These are phyloP conservation scores for Leccinum variabile DNA, from an alignment of 1,284 basidiomycete species.

Conservation along the genomic window DNA sequence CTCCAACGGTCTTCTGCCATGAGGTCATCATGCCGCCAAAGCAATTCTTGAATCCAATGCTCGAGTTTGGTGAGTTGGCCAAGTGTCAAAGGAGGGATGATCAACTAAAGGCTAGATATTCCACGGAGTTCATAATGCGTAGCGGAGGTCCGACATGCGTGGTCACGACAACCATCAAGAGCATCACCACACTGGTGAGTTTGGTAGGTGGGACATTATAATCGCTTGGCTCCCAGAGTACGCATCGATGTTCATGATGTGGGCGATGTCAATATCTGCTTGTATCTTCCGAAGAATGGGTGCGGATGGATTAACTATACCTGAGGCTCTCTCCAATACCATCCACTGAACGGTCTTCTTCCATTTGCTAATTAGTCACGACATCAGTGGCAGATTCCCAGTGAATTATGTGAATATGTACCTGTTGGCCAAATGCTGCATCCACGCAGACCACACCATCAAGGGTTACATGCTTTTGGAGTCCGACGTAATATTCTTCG, in stretches of 20 bases:
- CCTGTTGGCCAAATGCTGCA: constrained; percentile 80
- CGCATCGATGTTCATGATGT: constrained; percentile 79
- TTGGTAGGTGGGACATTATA: constrained; percentile 26
- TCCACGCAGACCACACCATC: constrained; percentile 93
- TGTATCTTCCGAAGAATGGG: constrained; percentile 70
- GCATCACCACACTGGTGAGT: constrained; percentile 32
- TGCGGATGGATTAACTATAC: constrained; percentile 77
- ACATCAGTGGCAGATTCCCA: constrained; percentile 11
- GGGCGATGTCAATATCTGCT: constrained; percentile 66
- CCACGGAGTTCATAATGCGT: constrained; percentile 66
- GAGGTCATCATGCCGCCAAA: constrained; percentile 67
- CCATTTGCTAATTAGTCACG: constrained; percentile 65
- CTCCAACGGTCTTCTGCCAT: constrained; percentile 35
- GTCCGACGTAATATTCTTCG: constrained; percentile 76
- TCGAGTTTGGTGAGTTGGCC: constrained; percentile 56
- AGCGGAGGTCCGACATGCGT: constrained; percentile 4
- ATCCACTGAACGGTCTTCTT: constrained; percentile 67
- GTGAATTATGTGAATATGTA: constrained; percentile 32
- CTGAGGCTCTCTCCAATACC: constrained; percentile 75
- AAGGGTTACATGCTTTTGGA: constrained; percentile 71
- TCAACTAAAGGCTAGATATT: constrained; percentile 72
- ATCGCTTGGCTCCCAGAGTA: constrained; percentile 47
- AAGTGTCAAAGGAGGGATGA: constrained; percentile 56
- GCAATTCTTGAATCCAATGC: constrained; percentile 72
- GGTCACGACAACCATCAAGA: constrained; percentile 24